Conservation (phyloP, 2,329 filamentous ascomycete genomes). For the Penicillium janthinellum region DNA sequence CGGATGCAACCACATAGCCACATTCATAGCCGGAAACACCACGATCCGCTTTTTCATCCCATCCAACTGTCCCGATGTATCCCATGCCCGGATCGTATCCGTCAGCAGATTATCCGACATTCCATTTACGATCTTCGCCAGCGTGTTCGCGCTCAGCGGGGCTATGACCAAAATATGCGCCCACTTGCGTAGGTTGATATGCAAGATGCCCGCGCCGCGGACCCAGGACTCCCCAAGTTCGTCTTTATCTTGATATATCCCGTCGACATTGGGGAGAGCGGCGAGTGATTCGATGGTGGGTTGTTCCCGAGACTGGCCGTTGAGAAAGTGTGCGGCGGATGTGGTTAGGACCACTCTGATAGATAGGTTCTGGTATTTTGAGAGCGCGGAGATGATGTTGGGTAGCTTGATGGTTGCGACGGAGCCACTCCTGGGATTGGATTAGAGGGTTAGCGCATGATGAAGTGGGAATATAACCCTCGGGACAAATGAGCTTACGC, state of each 20-base stretch:
- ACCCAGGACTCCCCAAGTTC: constrained; percentile 82
- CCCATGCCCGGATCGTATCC: constrained; percentile 84
- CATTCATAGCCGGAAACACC: constrained; percentile 85
- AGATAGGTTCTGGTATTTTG: constrained; percentile 58
- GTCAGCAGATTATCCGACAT: constrained; percentile 74
- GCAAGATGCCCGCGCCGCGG: constrained; percentile 76
- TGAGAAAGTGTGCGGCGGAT: constrained; percentile 73
- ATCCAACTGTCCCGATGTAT: constrained; percentile 67
- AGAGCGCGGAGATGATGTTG: constrained; percentile 58
- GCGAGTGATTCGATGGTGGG: constrained; percentile 65
- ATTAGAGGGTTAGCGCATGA: not conserved
- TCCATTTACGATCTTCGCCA: constrained; percentile 81
- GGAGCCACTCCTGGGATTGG: constrained; percentile 9
- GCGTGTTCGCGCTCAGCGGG: constrained; percentile 78
- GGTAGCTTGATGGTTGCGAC: constrained; percentile 81
- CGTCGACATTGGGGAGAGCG: constrained; percentile 71
- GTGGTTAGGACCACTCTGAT: constrained; percentile 83
- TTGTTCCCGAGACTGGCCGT: constrained; percentile 75
- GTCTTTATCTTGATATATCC: constrained; percentile 77
- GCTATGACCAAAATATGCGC: constrained; percentile 78
- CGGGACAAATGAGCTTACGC: not conserved
- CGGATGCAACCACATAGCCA: constrained; percentile 85
- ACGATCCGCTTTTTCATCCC: constrained; percentile 65
- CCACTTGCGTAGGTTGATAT: constrained; percentile 86
- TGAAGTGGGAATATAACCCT: not conserved